Evolutionary conservation across 805 yeast genomes (phyloP).

Genomic region (Candida krabiensis): DNA sequence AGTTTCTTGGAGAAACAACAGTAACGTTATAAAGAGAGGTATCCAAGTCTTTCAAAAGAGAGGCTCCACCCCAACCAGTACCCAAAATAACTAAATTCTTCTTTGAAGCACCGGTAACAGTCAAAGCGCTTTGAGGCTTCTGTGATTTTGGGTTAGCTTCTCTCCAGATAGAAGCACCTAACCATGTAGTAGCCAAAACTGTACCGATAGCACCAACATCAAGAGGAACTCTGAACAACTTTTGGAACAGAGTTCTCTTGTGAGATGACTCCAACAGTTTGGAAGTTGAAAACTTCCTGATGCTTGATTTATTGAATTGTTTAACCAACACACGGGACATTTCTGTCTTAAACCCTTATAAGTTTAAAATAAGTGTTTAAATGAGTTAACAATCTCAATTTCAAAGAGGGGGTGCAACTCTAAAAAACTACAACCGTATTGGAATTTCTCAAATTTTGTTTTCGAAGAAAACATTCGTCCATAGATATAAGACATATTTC

Average conservation of each 20-base stretch:
- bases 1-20: constrained; percentile 54
- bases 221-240: constrained; percentile 25
- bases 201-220: constrained; percentile 29
- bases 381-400: too few relatives aligned
- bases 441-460: neutral
- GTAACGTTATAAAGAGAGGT: constrained; percentile 54
- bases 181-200: constrained; percentile 33
- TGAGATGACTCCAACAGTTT: constrained; percentile 17
- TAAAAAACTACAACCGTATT: neutral
- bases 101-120: constrained; percentile 46
- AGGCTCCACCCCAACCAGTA: constrained; percentile 58
- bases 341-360: too few relatives aligned
- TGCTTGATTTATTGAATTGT: constrained; percentile 6
- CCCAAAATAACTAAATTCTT: constrained; percentile 43
- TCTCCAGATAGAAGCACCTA: constrained; percentile 37
- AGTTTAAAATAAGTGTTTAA: too few relatives aligned
- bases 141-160: constrained; percentile 46
- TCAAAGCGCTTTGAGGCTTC: constrained; percentile 42
- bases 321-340: neutral
- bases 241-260: constrained; percentile 22
- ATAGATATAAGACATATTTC: too few relatives aligned
- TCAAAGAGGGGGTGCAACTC: neutral
- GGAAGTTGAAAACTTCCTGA: constrained; percentile 26
- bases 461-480: neutral
- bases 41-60: constrained; percentile 52